Evolutionary conservation across 2,329 filamentous ascomycete species (phyloP).

Genomic region (Penicillium frequentans): DNA sequence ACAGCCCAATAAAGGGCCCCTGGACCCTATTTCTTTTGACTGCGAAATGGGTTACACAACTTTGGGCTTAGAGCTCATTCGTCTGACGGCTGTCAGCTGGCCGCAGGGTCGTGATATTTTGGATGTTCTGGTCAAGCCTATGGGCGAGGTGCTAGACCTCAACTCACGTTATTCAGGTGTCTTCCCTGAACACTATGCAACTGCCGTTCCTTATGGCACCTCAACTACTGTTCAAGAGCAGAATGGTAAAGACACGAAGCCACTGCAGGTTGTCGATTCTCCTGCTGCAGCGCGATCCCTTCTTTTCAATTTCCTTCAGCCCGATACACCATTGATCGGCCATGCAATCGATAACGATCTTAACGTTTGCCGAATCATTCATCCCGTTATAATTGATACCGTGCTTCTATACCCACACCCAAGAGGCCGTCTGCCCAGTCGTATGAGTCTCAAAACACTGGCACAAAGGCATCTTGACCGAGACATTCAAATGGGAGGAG

Average conservation of each 20-base stretch:
- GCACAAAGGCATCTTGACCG: constrained; percentile 68
- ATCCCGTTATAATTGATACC: constrained; percentile 83
- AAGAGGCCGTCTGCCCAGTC: constrained; percentile 67
- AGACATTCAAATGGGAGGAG: constrained; percentile 72
- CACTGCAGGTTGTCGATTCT: constrained; percentile 72
- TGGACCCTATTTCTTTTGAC: constrained; percentile 72
- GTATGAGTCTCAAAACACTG: constrained; percentile 75
- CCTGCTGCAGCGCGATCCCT: constrained; percentile 73
- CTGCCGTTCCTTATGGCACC: constrained; percentile 60
- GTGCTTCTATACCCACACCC: constrained; percentile 79
- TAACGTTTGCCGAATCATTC: constrained; percentile 79
- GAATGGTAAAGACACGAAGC: constrained; percentile 21
- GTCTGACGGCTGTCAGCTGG: constrained; percentile 87
- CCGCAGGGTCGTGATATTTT: constrained; percentile 72
- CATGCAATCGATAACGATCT: constrained; percentile 96
- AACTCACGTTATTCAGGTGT: constrained; percentile 94
- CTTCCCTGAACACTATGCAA: constrained; percentile 70
- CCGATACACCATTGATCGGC: constrained; percentile 80
- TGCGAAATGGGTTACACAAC: constrained; percentile 98
- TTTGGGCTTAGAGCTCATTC: constrained; percentile 81
- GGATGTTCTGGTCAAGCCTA: constrained; percentile 80
- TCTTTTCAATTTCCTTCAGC: constrained; percentile 72
- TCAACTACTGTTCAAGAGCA: constrained; percentile 25
- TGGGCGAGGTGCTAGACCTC: constrained; percentile 82
- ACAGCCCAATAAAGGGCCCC: constrained; percentile 31